Evolutionary conservation across 371 early-diverging fungal species (phyloP).

Genomic region (Mucor racemosus): DNA sequence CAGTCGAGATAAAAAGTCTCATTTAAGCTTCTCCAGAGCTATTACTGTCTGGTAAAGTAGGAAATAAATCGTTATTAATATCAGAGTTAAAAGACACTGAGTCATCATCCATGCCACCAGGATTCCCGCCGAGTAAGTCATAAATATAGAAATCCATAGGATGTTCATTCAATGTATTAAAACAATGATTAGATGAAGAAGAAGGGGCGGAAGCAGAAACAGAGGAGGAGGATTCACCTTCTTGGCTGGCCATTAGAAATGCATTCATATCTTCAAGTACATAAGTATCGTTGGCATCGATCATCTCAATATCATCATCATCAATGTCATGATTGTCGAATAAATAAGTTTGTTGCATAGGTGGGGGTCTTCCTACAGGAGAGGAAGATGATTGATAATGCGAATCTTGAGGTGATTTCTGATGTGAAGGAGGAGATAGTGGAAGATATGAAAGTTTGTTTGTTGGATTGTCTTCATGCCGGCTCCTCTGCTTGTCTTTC

Average conservation of each 20-base stretch:
- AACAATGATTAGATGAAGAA: slow-evolving; percentile 10
- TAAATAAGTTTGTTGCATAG: slow-evolving; percentile 4
- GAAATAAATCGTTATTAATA: slow-evolving; percentile 11
- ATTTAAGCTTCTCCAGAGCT: neutral
- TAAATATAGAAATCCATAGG: slow-evolving; percentile 11
- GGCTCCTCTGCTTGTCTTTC: slow-evolving; percentile 11
- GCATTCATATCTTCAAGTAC: slow-evolving; percentile 11
- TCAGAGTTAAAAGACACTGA: neutral
- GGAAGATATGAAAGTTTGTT: slow-evolving; percentile 9
- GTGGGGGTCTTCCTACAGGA: slow-evolving; percentile 22
- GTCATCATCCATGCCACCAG: slow-evolving; percentile 6
- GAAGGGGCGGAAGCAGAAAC: neutral
- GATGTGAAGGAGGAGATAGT: slow-evolving; percentile 30
- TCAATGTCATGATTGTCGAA: neutral
- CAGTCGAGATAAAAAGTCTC: neutral
- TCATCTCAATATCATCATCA: neutral
- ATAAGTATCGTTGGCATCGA: neutral
- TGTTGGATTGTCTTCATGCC: slow-evolving; percentile 1
- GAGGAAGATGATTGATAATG: slow-evolving; percentile 28
- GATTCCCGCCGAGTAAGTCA: neutral
- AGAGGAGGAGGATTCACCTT: slow-evolving; percentile 5
- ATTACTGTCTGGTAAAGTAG: slow-evolving; percentile 11
- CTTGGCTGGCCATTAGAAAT: slow-evolving; percentile 6
- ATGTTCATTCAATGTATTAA: neutral
- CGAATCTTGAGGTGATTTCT: slow-evolving; percentile 60